A percentile compares a stretch with the other conserved stretches of the same genome.
Conservation (phyloP, 1,284 basidiomycete genomes). For the Ganoderma meredithae region DNA sequence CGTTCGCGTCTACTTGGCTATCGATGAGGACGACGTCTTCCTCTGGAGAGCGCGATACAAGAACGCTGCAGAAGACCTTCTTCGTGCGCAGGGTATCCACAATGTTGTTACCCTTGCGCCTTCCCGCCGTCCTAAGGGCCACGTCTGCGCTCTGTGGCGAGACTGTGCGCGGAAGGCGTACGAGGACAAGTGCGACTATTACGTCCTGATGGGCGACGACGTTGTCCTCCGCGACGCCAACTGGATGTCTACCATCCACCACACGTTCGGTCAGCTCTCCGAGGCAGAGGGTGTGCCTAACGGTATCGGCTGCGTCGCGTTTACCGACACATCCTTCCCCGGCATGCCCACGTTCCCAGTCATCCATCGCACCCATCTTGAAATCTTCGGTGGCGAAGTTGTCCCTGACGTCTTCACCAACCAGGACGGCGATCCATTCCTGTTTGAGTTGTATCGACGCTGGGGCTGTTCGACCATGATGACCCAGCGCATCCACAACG, state of each 20-base stretch:
- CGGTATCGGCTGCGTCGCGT: conserved; percentile 65
- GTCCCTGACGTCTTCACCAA: conserved; percentile 62
- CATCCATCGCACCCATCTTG: conserved; percentile 59
- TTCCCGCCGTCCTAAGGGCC: conserved; percentile 50
- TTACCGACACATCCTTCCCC: conserved; percentile 61
- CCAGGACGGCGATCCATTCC: conserved; percentile 65
- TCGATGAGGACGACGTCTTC: conserved; percentile 58
- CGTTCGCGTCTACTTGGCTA: conserved; percentile 57
- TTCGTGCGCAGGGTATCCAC: conserved; percentile 46
- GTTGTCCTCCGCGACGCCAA: conserved; percentile 55
- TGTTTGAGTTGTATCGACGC: conserved; percentile 66
- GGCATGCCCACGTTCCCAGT: conserved; percentile 71
- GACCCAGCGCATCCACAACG: conserved; percentile 49
- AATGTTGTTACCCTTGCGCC: conserved; percentile 45
- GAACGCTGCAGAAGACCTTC: conserved; percentile 48
- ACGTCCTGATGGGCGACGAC: conserved; percentile 65
- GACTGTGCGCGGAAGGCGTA: conserved; percentile 56
- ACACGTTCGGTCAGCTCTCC: conserved; percentile 48
- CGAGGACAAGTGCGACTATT: conserved; percentile 57
- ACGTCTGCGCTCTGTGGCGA: conserved; percentile 63
- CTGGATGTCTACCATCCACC: conserved; percentile 56
- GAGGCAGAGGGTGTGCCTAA: conserved; percentile 41
- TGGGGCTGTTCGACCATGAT: conserved; percentile 61
- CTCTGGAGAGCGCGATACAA: conserved; percentile 38
- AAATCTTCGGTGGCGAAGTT: conserved; percentile 59